Base-by-base conservation (phyloP, 2,329 filamentous ascomycete species). In the Colletotrichum liaoningense region DNA sequence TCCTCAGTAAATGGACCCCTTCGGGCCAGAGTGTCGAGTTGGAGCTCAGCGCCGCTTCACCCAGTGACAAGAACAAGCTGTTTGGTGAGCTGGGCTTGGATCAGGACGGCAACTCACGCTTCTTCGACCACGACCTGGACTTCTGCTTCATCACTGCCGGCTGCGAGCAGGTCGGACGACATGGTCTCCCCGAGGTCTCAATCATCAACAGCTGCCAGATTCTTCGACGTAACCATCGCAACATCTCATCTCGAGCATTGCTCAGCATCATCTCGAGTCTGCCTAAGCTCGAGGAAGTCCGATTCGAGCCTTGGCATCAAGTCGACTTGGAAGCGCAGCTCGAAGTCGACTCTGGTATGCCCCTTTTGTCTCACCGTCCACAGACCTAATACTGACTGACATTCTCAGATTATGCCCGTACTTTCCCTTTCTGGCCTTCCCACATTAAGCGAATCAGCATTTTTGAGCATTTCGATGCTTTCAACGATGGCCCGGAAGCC, bases 21-120 rank as follows among this genome's bases (percentile, higher is more conserved):
- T 54, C 58, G 19, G 73, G 75, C 7, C 70, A 68, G 19, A 75
- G 74, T 6, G 63, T 80, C 16, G 73, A 74, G n/a, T 69, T 80
- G 9, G 78, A 80, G 74, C 58, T 80, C 9, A 72, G 75, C 19
- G 77, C 76, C 49, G 72, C 72, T 24, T 78, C 77, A 8, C 77
- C 77, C 6, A 77, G 75, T 56, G 77, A 78, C 9, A 77, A 75
- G 38, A 72, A 70, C 64, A 63, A 75, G 49, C 38, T 75, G 8
- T 76, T 75, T 14, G 77, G 77, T 3, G 75, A 76, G 56, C 65
- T 74, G n/a, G 77, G 77, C 22, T 55, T 78, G 19, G 75, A 77
- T 19, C 33, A 64, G n/a, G 76, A 78, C 6, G 77, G 77, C n/a
- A 74, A 77, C 55, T 78, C 76, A 57, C 73, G 77, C 28, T 78